Evolutionary conservation across 345 rosid species (phyloP).

Genomic region (Moricandia arvensis): DNA sequence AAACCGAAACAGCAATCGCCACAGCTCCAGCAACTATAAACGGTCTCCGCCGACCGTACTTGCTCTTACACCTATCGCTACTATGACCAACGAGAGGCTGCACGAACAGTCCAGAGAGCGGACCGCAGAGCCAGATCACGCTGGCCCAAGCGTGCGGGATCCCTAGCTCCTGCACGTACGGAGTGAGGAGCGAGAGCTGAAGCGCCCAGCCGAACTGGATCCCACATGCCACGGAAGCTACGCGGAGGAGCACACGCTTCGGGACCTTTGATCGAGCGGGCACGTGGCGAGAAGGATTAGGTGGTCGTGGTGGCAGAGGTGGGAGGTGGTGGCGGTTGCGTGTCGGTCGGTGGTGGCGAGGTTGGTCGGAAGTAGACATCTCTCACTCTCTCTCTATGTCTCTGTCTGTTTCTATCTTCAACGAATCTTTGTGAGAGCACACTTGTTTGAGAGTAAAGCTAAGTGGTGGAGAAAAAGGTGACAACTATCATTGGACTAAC

Average conservation of each 20-base stretch:
- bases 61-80: slow-evolving; percentile 84
- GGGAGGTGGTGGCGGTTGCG: slow-evolving; percentile 28
- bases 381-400: not conserved
- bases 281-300: slow-evolving; percentile 28
- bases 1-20: slow-evolving; percentile 58
- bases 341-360: slow-evolving; percentile 39
- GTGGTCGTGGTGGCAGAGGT: slow-evolving; percentile 12
- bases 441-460: slow-evolving; percentile 14
- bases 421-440: not conserved
- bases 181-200: slow-evolving; percentile 90
- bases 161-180: slow-evolving; percentile 97
- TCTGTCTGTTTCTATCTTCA: not conserved
- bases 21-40: slow-evolving; percentile 65
- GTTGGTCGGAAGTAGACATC: slow-evolving; percentile 30
- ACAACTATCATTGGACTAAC: not conserved
- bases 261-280: slow-evolving; percentile 42
- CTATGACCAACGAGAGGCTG: slow-evolving; percentile 91
- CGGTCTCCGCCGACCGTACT: slow-evolving; percentile 90
- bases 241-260: slow-evolving; percentile 69
- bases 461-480: slow-evolving; percentile 25
- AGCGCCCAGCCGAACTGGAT: slow-evolving; percentile 99
- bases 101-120: slow-evolving; percentile 83
- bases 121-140: slow-evolving; percentile 95
- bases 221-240: slow-evolving; percentile 89
- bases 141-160: slow-evolving; percentile 91